Evolutionary conservation across 768 basidiomycete species (phyloP).

Genomic region (Hericium erinaceus): DNA sequence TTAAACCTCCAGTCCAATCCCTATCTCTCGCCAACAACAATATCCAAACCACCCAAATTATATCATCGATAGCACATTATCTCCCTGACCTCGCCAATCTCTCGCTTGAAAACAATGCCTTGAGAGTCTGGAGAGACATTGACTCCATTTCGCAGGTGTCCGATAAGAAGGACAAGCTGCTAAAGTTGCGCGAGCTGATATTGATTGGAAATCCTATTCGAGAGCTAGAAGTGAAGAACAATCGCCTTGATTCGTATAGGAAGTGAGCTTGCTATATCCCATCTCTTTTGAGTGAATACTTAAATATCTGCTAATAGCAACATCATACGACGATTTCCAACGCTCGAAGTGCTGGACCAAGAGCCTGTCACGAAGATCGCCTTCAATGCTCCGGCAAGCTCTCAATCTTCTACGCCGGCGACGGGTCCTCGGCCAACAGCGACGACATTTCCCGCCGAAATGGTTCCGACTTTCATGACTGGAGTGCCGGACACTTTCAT

Average conservation of each 20-base stretch:
- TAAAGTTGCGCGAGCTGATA: slow-evolving; percentile 62
- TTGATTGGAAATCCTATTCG: slow-evolving; percentile 70
- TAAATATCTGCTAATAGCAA: slow-evolving; percentile 40
- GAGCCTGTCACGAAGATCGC: slow-evolving; percentile 71
- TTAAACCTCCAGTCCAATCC: slow-evolving; percentile 74
- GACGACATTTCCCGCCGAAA: slow-evolving; percentile 70
- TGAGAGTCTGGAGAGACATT: slow-evolving; percentile 62
- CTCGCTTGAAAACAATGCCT: slow-evolving; percentile 69
- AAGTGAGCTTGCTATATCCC: slow-evolving; percentile 35
- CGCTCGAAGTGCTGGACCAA: slow-evolving; percentile 77
- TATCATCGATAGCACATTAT: slow-evolving; percentile 58
- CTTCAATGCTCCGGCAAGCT: slow-evolving; percentile 61
- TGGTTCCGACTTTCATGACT: slow-evolving; percentile 64
- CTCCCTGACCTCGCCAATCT: slow-evolving; percentile 75
- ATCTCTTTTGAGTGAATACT: background rate
- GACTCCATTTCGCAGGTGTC: slow-evolving; percentile 56
- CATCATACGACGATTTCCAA: slow-evolving; percentile 69
- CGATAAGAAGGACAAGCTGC: slow-evolving; percentile 47
- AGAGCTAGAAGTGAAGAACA: slow-evolving; percentile 46
- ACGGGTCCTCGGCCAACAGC: slow-evolving; percentile 38
- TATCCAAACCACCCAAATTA: slow-evolving; percentile 45
- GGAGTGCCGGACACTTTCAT: slow-evolving; percentile 64
- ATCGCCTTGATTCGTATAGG: slow-evolving; percentile 55
- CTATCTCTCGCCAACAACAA: slow-evolving; percentile 80
- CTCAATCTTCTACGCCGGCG: slow-evolving; percentile 29